Evolutionary conservation across 2,329 filamentous ascomycete genomes (phyloP).

Genomic region (Botrytis sinoallii): DNA sequence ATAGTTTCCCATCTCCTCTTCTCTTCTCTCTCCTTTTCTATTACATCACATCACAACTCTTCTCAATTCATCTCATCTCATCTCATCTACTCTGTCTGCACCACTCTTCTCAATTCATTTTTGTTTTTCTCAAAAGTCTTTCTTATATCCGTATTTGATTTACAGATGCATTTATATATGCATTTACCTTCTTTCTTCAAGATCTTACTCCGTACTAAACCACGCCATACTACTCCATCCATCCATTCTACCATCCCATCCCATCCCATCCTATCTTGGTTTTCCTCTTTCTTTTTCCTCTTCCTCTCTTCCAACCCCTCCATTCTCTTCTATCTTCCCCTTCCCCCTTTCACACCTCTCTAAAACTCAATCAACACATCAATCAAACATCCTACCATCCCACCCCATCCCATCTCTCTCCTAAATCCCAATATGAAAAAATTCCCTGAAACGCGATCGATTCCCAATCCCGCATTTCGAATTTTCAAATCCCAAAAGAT

Average conservation of each 20-base stretch:
- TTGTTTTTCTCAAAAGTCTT: not conserved
- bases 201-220: not conserved
- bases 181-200: not conserved
- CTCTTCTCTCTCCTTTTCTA: not conserved
- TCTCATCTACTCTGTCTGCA: not conserved
- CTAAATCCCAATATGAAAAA: not conserved
- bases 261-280: not conserved
- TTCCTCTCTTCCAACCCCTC: not conserved
- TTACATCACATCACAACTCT: not conserved
- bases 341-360: not conserved
- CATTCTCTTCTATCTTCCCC: not conserved
- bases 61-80: not conserved
- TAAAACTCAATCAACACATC: not conserved
- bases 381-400: not conserved
- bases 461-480: not conserved
- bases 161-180: not conserved
- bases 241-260: not conserved
- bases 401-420: not conserved
- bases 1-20: not conserved
- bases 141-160: not conserved
- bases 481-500: slow-evolving; percentile 8
- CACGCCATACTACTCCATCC: not conserved
- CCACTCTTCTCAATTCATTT: not conserved
- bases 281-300: not conserved
- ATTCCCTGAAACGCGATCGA: not conserved